phyloP scores from a whole-genome alignment of 179 eudicot species.

The Carnegiea gigantea region DNA sequence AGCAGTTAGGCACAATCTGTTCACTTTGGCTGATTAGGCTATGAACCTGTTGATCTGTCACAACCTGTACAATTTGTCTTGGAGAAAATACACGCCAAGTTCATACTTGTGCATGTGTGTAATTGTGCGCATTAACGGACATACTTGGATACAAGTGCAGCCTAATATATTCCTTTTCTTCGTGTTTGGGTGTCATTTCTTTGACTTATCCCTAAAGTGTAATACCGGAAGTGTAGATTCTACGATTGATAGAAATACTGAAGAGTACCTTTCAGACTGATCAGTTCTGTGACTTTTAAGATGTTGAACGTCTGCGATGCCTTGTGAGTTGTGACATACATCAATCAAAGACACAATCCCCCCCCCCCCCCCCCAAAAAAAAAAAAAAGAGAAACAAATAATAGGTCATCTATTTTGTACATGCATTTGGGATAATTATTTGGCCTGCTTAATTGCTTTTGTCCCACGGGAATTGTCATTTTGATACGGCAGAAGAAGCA shows the following conservation, averaged over 20 bases:
- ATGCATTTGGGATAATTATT: no score
- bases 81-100: background rate
- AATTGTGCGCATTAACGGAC: background rate
- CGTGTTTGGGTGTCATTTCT: background rate
- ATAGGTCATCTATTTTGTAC: no score
- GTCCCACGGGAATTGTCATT: no score
- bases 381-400: no score
- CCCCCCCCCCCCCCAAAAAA: no score
- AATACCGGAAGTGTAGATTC: background rate
- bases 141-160: background rate
- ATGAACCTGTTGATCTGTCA: background rate
- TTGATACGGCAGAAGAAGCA: no score
- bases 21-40: background rate
- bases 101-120: background rate
- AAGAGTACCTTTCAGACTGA: background rate
- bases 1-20: background rate
- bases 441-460: no score
- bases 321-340: background rate
- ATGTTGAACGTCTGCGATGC: background rate
- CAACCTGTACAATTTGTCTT: background rate
- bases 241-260: background rate
- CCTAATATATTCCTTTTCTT: background rate
- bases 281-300: background rate
- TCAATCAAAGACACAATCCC: no score
- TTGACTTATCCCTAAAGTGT: background rate